Conservation (phyloP, 176 grass and related monocot species). For the Triticum aestivum region DNA sequence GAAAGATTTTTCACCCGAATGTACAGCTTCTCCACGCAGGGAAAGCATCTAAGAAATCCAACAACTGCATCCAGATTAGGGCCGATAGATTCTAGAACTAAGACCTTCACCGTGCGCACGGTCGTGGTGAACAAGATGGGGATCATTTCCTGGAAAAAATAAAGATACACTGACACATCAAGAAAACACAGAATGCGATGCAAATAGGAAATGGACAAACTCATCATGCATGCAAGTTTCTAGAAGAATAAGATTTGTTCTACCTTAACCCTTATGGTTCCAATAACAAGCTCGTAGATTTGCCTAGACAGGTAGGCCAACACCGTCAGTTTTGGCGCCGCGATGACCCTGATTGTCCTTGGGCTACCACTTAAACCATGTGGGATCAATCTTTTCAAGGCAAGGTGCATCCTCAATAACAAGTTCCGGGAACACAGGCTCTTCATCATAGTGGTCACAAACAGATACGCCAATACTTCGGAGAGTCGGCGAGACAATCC, state of each 20-base stretch:
- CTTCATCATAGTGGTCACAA: neutral
- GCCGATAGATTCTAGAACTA: neutral
- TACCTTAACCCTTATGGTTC: neutral
- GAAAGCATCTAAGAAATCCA: neutral
- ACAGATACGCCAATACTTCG: neutral
- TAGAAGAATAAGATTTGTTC: neutral
- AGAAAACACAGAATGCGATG: neutral
- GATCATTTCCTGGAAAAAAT: neutral
- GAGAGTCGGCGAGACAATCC: neutral
- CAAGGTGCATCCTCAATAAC: neutral
- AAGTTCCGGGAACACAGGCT: neutral
- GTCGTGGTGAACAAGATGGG: neutral
- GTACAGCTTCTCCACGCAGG: neutral
- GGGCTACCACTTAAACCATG: neutral
- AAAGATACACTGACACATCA: neutral
- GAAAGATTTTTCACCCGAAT: neutral
- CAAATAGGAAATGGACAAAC: neutral
- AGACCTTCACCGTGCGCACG: neutral
- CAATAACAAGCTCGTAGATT: neutral
- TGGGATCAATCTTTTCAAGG: neutral
- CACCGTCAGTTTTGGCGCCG: neutral
- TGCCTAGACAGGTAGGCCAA: neutral
- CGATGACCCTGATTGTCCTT: neutral
- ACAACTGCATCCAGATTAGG: neutral
- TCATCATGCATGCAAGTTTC: no score